Evolutionary conservation across 768 basidiomycete genomes (phyloP), one percentile per base, ranked within the genome.

Genomic region (Naganishia friedmannii): DNA sequence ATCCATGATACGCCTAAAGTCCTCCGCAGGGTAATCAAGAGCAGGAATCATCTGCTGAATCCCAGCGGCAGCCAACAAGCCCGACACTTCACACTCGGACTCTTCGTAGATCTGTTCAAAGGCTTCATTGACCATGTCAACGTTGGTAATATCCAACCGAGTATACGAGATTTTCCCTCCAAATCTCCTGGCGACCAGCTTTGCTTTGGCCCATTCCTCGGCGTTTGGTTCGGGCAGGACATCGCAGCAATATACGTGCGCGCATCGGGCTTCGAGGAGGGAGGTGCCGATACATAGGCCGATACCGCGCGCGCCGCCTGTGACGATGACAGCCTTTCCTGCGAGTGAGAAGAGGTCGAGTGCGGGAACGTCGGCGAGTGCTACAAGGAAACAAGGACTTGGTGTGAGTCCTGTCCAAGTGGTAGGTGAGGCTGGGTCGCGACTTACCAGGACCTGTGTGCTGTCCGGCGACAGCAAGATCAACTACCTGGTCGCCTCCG

Each of bases 291-390:
- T 66, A 29, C 73, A 73, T 12, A 80, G 67, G 10, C 79, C 79
- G 4, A 79, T 69, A 53, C 78, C 78, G 23, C 78, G 73, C 2
- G 70, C 79, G 0, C 73, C 79, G 10, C 79, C 79, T 1, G 79
- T 77, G 53, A 78, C 70, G 60, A 78, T 65, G 31, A 75, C 67
- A 3, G 72, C 75, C 17, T 74, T 75, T 46, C 68, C 65, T 0
- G 68, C 48, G 53, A 80, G 74, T 8, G 65, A 67, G 74, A 78
- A 78, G 4, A 80, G 72, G 34, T 73, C 68, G 8, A 71, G 74
- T 3, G 71, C 68, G 13, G 73, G 26, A 21, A 70, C 54, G 8
- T 34, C 42, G 21, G 74, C 75, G 13, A 74, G 72, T 6, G 74
- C 65, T 60, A 23, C 21, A 39, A 39, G n/a, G n/a, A 29, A 4